phyloP scores from a whole-genome alignment of 805 yeast genomes.

The Kodamaea hsintzibuensis region DNA sequence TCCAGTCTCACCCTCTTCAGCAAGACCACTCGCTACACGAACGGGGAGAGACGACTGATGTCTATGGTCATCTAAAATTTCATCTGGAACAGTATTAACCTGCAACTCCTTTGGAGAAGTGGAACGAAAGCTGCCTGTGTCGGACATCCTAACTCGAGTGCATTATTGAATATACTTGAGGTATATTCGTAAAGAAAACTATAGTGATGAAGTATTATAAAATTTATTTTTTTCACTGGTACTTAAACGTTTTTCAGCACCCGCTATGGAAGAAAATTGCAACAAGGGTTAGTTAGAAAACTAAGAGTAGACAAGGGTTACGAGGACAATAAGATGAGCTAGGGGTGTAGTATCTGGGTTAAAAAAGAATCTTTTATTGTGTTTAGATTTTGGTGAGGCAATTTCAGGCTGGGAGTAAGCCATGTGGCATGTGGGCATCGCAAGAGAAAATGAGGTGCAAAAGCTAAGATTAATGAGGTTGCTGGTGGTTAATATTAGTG shows the following conservation, averaged over 20 bases:
- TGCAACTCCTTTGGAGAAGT: slow-evolving; percentile 26
- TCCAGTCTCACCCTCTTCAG: slow-evolving; percentile 8
- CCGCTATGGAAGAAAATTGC: not conserved
- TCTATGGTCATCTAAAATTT: slow-evolving; percentile 42
- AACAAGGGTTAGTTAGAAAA: not conserved
- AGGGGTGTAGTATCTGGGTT: not conserved
- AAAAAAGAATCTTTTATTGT: not conserved
- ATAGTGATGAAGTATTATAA: not conserved
- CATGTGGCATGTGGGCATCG: not conserved
- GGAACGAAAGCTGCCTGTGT: slow-evolving; percentile 37
- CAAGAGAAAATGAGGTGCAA: not conserved
- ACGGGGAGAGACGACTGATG: slow-evolving; percentile 38
- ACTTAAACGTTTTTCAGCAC: not conserved
- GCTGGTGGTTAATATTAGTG: not conserved
- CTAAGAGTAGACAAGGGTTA: not conserved
- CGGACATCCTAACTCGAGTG: slow-evolving; percentile 32
- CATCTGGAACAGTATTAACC: slow-evolving; percentile 26
- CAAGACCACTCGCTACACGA: slow-evolving; percentile 20
- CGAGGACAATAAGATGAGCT: not conserved
- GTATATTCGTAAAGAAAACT: not conserved
- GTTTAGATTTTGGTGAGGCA: not conserved
- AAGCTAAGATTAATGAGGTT: no score
- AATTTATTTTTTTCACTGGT: slow-evolving; percentile 3
- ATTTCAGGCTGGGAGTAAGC: not conserved
- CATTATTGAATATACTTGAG: slow-evolving; percentile 4